These are phyloP conservation scores for Terana coerulea DNA, from an alignment of 768 basidiomycete genomes.

Conservation along the genomic window DNA sequence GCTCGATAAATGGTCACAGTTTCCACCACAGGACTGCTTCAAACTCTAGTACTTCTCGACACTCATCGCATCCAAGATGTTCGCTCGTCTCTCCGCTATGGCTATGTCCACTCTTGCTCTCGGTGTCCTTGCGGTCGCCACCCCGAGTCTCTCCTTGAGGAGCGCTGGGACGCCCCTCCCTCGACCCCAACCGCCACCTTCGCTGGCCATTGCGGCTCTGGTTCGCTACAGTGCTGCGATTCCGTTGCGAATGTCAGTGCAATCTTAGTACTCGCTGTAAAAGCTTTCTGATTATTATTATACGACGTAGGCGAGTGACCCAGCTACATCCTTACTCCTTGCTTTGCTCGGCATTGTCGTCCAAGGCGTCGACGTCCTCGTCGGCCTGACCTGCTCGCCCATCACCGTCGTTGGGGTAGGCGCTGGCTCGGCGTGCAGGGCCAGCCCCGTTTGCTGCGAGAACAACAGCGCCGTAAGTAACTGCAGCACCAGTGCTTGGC, in stretches of 20 bases:
- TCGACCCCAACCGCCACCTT: constrained; percentile 6
- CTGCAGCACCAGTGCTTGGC: background rate
- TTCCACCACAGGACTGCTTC: constrained; percentile 1
- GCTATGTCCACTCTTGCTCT: constrained; percentile 1
- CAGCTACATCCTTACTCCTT: background rate
- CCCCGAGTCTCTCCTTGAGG: background rate
- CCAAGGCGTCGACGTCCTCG: background rate
- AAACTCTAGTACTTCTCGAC: background rate
- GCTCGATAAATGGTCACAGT: background rate
- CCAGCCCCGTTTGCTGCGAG: constrained; percentile 14
- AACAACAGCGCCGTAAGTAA: constrained; percentile 12
- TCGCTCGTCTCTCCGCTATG: constrained; percentile 12
- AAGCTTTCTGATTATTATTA: background rate
- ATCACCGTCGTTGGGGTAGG: constrained; percentile 9
- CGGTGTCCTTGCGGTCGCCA: constrained; percentile 13
- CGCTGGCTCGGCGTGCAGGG: background rate
- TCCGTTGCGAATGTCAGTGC: constrained; percentile 4
- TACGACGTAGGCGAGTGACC: background rate
- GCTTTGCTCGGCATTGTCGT: constrained; percentile 8
- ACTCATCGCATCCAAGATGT: constrained; percentile 12
- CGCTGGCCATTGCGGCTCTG: constrained; percentile 6
- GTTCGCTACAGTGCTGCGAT: constrained; percentile 13
- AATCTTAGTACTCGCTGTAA: background rate
- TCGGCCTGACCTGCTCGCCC: constrained; percentile 13
- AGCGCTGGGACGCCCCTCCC: background rate